These are phyloP conservation scores for Erucastrum elatum DNA, from an alignment of 345 rosid species.

Conservation along the genomic window DNA sequence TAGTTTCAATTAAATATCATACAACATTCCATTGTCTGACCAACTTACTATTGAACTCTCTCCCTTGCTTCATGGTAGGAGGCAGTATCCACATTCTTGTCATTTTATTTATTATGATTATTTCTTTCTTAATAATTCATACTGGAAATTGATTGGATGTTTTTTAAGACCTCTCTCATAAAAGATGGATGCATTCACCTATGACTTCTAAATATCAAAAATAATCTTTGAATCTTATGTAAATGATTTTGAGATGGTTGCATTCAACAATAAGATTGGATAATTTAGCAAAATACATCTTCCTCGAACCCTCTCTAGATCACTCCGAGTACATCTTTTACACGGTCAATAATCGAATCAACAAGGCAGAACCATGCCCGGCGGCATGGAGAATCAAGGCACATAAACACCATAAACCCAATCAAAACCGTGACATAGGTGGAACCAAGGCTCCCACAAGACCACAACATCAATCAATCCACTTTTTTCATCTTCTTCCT, in stretches of 20 bases:
- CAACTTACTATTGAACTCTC: neutral
- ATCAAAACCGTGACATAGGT: slow-evolving; percentile 25
- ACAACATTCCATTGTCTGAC: slow-evolving; percentile 27
- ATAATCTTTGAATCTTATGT: neutral
- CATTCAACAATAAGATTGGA: neutral
- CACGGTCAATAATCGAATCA: slow-evolving; percentile 8
- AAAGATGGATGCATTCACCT: neutral
- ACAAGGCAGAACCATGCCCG: slow-evolving; percentile 22
- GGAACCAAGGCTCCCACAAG: slow-evolving; percentile 19
- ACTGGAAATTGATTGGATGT: neutral
- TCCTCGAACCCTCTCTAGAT: neutral
- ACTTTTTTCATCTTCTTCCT: neutral
- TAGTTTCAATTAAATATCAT: neutral
- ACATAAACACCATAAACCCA: neutral
- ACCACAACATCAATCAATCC: slow-evolving; percentile 17
- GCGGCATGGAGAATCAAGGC: slow-evolving; percentile 24
- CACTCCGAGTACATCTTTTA: slow-evolving; percentile 11
- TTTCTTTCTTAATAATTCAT: neutral
- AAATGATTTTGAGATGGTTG: neutral
- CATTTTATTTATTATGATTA: neutral
- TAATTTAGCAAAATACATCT: neutral
- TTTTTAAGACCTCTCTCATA: neutral
- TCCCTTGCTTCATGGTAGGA: slow-evolving; percentile 23
- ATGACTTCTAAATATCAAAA: neutral
- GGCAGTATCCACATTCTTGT: slow-evolving; percentile 16